phyloP scores from a whole-genome alignment of 805 yeast species.

The Zygotorulaspora florentina region DNA sequence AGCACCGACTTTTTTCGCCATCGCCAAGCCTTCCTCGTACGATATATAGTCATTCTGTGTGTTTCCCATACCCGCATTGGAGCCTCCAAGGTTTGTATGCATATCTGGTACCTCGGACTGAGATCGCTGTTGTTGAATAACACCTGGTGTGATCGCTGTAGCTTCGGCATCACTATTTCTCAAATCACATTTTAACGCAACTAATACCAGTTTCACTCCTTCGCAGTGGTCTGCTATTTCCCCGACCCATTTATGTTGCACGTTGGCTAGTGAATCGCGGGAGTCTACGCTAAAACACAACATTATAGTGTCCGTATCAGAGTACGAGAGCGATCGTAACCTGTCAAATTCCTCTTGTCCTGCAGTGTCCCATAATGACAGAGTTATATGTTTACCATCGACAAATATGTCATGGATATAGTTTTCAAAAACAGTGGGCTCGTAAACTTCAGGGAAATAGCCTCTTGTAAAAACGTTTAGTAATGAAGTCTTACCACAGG shows the following conservation, averaged over 20 bases:
- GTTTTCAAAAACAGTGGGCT: conserved; percentile 96
- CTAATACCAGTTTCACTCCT: conserved; percentile 89
- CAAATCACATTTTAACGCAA: conserved; percentile 91
- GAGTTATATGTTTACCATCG: conserved; percentile 86
- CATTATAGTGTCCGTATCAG: conserved; percentile 96
- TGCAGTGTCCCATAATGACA: conserved; percentile 97
- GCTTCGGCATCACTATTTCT: conserved; percentile 61
- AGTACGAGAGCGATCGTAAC: conserved; percentile 83
- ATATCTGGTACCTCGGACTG: conserved; percentile 18
- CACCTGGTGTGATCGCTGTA: conserved; percentile 28
- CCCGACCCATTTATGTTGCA: conserved; percentile 93
- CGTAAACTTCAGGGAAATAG: conserved; percentile 96
- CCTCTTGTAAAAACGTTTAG: conserved; percentile 95
- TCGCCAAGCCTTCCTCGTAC: conserved; percentile 89
- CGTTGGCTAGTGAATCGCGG: conserved; percentile 89
- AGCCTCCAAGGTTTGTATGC: conserved; percentile 16
- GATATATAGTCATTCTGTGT: conserved; percentile 50
- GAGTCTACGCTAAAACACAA: conserved; percentile 93
- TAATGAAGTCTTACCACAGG: conserved; percentile 95
- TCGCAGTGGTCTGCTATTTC: conserved; percentile 96
- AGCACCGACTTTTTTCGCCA: conserved; percentile 92
- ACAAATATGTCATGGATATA: conserved; percentile 95
- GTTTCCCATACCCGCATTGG: conserved; percentile 26
- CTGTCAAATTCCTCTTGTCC: conserved; percentile 98
- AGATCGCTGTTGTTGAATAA: conserved; percentile 26